Percentiles rank a stretch among this genome's conserved stretches.
Conservation (phyloP, 768 basidiomycete species). For the Tylopilus felleus region DNA sequence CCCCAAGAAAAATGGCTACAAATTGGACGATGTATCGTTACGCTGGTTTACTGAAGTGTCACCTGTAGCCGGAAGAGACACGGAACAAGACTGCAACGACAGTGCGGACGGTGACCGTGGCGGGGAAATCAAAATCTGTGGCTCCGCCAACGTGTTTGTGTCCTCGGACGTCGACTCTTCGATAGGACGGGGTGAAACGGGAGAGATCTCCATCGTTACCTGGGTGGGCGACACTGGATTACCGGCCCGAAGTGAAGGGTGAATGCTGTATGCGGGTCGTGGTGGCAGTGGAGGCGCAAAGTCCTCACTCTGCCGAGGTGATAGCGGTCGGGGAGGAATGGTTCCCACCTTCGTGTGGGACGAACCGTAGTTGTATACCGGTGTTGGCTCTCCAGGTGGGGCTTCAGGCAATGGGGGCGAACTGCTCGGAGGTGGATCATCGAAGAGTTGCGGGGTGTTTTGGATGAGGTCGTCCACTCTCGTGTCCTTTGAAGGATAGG, state of each 20-base stretch:
- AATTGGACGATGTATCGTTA: conserved; percentile 12
- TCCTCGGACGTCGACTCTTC: conserved; percentile 20
- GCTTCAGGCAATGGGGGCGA: conserved; percentile 75
- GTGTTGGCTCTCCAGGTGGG: conserved; percentile 59
- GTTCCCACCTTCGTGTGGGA: conserved; percentile 63
- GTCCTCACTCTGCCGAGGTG: conserved; percentile 47
- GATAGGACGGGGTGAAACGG: conserved; percentile 24
- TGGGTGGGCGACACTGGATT: conserved; percentile 48
- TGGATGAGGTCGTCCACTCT: conserved; percentile 86
- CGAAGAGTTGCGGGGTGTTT: conserved; percentile 62
- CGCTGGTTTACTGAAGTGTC: conserved; percentile 7
- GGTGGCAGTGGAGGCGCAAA: conserved; percentile 70
- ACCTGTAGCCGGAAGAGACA: conserved; percentile 10
- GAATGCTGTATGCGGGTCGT: conserved; percentile 71
- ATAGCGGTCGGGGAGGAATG: conserved; percentile 32
- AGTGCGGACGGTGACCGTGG: conserved; percentile 18
- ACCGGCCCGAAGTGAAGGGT: conserved; percentile 60
- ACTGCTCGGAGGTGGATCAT: conserved; percentile 46
- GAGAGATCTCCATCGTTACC: conserved; percentile 34
- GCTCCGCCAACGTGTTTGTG: conserved; percentile 4
- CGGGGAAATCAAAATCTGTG: conserved; percentile 11
- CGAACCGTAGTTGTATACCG: conserved; percentile 63
- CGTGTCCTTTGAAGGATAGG: conserved; percentile 43
- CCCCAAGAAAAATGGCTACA: conserved; percentile 8
- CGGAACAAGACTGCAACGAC: conserved; percentile 12